Evolutionary conservation across 2,329 filamentous ascomycete genomes (phyloP).

Genomic region (Cytospora leucostoma): DNA sequence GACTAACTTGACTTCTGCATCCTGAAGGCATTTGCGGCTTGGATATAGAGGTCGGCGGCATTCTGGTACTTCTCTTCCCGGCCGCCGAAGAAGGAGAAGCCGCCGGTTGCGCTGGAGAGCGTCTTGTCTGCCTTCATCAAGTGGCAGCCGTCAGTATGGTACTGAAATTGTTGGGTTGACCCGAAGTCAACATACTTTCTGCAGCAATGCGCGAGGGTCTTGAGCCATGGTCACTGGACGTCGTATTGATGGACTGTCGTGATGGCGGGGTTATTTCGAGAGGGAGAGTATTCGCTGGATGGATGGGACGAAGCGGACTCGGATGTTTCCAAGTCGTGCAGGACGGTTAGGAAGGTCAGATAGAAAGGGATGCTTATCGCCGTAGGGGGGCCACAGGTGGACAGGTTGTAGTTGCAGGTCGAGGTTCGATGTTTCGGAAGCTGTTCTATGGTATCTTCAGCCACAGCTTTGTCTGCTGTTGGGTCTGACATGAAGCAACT

Average conservation of each 20-base stretch:
- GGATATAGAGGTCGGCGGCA: slow-evolving; percentile 82
- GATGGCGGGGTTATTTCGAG: slow-evolving; percentile 3
- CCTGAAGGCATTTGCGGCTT: slow-evolving; percentile 90
- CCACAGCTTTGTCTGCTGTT: slow-evolving; percentile 6
- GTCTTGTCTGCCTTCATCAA: slow-evolving; percentile 78
- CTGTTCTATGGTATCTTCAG: slow-evolving; percentile 9
- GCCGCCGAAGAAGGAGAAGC: slow-evolving; percentile 89
- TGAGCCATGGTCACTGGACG: slow-evolving; percentile 58
- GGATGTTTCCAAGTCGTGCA: neutral
- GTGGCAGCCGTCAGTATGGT: neutral
- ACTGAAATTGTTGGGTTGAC: neutral
- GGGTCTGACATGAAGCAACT: slow-evolving; percentile 11
- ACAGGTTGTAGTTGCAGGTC: slow-evolving; percentile 3
- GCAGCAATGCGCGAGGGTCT: slow-evolving; percentile 75
- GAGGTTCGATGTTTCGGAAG: neutral
- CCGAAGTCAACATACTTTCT: slow-evolving; percentile 61
- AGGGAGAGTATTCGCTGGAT: neutral
- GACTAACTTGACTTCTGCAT: slow-evolving; percentile 78
- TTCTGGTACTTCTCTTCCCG: slow-evolving; percentile 85
- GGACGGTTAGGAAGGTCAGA: neutral
- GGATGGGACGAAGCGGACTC: neutral
- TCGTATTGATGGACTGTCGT: slow-evolving; percentile 3
- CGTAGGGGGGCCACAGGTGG: neutral
- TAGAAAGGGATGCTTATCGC: neutral
- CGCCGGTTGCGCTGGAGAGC: slow-evolving; percentile 69